These are phyloP conservation scores for Zygoascus flipseniorum DNA, from an alignment of 805 yeast species.

Conservation along the genomic window DNA sequence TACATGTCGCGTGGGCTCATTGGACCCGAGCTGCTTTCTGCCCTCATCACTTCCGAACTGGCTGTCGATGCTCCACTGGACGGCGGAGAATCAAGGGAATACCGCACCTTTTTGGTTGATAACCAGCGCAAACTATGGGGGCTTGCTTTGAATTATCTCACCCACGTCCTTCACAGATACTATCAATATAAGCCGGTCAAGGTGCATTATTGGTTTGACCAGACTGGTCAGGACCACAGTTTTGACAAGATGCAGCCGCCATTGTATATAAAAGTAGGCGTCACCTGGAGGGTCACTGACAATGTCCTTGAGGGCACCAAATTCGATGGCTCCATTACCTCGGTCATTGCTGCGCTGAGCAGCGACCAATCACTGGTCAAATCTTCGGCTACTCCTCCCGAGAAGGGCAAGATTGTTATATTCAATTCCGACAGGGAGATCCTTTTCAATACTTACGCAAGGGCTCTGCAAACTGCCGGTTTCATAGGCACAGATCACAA, in stretches of 20 bases:
- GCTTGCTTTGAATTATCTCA: slow-evolving; percentile 54
- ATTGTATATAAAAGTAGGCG: slow-evolving; percentile 2
- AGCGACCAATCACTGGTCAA: background rate
- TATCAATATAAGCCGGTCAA: slow-evolving; percentile 66
- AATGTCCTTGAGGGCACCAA: background rate
- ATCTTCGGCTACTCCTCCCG: background rate
- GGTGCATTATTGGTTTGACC: slow-evolving; percentile 48
- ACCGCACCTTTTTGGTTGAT: slow-evolving; percentile 37
- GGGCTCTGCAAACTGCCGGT: slow-evolving; percentile 46
- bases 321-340: slow-evolving; percentile 17
- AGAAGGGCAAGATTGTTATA: slow-evolving; percentile 23
- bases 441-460: slow-evolving; percentile 45
- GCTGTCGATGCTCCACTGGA: slow-evolving; percentile 61
- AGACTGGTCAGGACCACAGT: slow-evolving; percentile 27
- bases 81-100: slow-evolving; percentile 49
- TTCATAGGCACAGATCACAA: slow-evolving; percentile 34
- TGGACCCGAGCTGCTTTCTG: slow-evolving; percentile 53
- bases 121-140: slow-evolving; percentile 41
- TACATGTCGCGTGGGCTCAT: slow-evolving; percentile 73
- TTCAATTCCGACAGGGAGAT: slow-evolving; percentile 40
- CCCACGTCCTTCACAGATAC: slow-evolving; percentile 71
- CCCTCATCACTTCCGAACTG: slow-evolving; percentile 55
- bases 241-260: slow-evolving; percentile 24
- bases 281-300: background rate
- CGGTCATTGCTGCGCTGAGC: background rate